Evolutionary conservation across 441 rosid genomes (phyloP).

Genomic region (Arabidopsis lyrata): DNA sequence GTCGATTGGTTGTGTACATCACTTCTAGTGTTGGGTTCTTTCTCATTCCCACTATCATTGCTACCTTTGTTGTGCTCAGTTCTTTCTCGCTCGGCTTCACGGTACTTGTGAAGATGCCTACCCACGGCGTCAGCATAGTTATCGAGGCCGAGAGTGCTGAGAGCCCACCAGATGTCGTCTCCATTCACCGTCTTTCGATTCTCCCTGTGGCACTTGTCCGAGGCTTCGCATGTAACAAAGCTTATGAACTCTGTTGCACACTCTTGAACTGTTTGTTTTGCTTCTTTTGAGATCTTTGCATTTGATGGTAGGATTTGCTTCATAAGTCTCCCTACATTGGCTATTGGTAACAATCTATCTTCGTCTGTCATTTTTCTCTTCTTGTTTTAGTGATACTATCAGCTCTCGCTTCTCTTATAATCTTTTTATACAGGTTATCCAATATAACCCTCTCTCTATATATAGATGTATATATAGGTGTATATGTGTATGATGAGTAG

Average conservation of each 20-base stretch:
- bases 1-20: conserved; percentile 27
- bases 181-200: conserved; percentile 92
- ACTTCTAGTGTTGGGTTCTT: conserved; percentile 43
- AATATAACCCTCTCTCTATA: conserved; percentile 22
- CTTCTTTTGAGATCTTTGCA: conserved; percentile 92
- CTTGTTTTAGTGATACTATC: conserved; percentile 11
- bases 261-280: conserved; percentile 89
- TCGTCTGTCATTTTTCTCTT: conserved; percentile 57
- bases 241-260: conserved; percentile 94
- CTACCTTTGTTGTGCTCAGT: conserved; percentile 49
- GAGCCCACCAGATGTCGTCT: conserved; percentile 95
- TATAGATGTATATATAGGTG: conserved; percentile 38
- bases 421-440: conserved; percentile 42
- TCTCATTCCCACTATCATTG: conserved; percentile 46
- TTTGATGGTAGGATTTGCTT: conserved; percentile 75
- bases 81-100: conserved; percentile 75
- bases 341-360: conserved; percentile 78
- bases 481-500: conserved; percentile 25
- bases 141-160: conserved; percentile 82
- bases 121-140: conserved; percentile 69
- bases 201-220: conserved; percentile 94
- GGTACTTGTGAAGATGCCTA: conserved; percentile 74
- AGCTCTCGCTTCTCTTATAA: conserved; percentile 33
- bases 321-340: conserved; percentile 87
- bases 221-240: conserved; percentile 89